Evolutionary conservation across 2,329 filamentous ascomycete species (phyloP), one percentile per base, ranked within the genome.

Genomic region (Aspergillus brasiliensis): DNA sequence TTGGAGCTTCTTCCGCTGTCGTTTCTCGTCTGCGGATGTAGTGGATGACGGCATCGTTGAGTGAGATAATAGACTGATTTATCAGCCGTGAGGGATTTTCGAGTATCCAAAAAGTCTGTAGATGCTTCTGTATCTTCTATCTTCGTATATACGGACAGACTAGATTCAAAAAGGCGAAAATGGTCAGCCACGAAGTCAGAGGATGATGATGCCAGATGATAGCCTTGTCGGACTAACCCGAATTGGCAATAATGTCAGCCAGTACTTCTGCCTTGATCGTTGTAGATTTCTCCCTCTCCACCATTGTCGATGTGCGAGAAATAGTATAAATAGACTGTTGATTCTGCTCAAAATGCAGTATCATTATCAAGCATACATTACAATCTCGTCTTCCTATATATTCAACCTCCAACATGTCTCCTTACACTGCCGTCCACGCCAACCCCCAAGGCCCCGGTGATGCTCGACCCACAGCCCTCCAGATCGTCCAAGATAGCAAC

Each of bases 401-500:
- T 5, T 11, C 17, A 46, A 46, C 15, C 51, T 34, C 8, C 8
- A 51, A 46, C 3, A 67, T 67, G 63, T 59, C 64, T 54, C 59
- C 56, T n/a, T 75, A 75, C 60, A 62, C 65, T 19, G 59, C 59
- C 59, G 62, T 52, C 23, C 69, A 74, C 51, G 15, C 15, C 5
- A 49, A 31, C n/a, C 46, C 46, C 25, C n/a, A 49, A 7, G 56
- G 69, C n/a, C 59, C 65, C 10, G 66, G 67, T 7, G 71, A 74
- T 51, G 60, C 62, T 8, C 64, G 71, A 6, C 69, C 67, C 31
- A 73, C 48, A 55, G 57, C 27, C 65, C 59, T 59, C 83, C 81
- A 25, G 85, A 62, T 61, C 27, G 63, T 67, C 25, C 8, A 54
- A 3, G 71, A 73, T 51, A 65, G 70, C 27, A 54, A 58, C n/a